Conservation (phyloP, 2,329 filamentous ascomycete species). For the Tolypocladium inflatum region DNA sequence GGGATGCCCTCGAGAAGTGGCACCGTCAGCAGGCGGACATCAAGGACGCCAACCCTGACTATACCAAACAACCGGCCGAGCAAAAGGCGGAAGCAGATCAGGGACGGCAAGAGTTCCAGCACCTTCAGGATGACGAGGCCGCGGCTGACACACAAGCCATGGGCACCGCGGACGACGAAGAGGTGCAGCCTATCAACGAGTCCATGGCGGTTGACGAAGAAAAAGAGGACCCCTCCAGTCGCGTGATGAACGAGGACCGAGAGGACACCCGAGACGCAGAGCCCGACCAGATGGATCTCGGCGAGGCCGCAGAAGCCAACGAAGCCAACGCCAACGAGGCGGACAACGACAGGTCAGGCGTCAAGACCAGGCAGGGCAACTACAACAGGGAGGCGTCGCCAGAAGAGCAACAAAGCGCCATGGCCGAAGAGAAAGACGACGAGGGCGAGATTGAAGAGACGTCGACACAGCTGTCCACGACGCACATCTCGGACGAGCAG, state of each 20-base stretch:
- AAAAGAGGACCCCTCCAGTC: constrained; percentile 38
- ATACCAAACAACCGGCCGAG: constrained; percentile 37
- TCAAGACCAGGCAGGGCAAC: constrained; percentile 49
- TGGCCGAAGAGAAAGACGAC: constrained; percentile 40
- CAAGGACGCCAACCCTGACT: constrained; percentile 41
- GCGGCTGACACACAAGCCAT: constrained; percentile 84
- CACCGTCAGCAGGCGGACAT: constrained; percentile 85
- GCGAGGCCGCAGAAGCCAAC: constrained; percentile 20
- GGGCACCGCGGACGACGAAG: constrained; percentile 79
- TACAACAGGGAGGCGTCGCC: constrained; percentile 42
- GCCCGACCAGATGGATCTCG: constrained; percentile 34
- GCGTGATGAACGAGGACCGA: constrained; percentile 42
- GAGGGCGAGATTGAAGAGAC: constrained; percentile 40
- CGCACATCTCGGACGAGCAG: constrained; percentile 50
- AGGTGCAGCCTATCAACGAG: constrained; percentile 77
- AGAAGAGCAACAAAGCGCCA: constrained; percentile 22
- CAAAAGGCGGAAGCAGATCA: constrained; percentile 53
- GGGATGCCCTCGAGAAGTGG: constrained; percentile 87
- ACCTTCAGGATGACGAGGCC: constrained; percentile 75
- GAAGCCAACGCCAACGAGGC: constrained; percentile 31
- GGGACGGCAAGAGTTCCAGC: constrained; percentile 79
- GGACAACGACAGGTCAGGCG: constrained; percentile 49
- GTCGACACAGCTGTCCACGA: constrained; percentile 59
- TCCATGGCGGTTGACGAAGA: constrained; percentile 77
- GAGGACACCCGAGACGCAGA: constrained; percentile 33